Evolutionary conservation across 495 filamentous ascomycete species (phyloP).

Genomic region (Xylaria grammica): DNA sequence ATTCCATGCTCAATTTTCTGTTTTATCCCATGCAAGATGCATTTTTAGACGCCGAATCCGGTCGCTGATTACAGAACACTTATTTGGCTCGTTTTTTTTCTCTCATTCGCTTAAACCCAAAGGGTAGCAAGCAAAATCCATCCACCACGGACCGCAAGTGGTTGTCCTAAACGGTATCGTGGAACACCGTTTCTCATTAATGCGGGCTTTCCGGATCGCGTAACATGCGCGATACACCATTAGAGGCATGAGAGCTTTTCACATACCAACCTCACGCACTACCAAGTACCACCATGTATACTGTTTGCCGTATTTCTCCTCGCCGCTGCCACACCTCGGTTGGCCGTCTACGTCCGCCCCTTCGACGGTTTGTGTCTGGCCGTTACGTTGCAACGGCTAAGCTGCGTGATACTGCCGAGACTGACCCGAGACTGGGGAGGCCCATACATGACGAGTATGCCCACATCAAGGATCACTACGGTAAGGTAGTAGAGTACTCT

Average conservation of each 20-base stretch:
- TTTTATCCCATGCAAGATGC: background rate
- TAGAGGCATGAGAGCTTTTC: background rate
- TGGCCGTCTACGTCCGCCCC: background rate
- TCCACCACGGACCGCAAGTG: background rate
- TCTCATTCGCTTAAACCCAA: background rate
- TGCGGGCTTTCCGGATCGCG: background rate
- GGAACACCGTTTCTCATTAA: background rate
- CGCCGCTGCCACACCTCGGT: slow-evolving; percentile 1
- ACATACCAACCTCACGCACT: background rate
- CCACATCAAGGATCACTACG: slow-evolving; percentile 69
- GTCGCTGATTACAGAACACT: background rate
- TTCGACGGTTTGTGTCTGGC: slow-evolving; percentile 13
- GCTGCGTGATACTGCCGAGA: slow-evolving; percentile 32
- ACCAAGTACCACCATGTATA: background rate
- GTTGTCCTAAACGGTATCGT: background rate
- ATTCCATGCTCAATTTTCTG: background rate
- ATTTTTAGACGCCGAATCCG: background rate
- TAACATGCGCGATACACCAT: background rate
- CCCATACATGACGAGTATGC: slow-evolving; percentile 82
- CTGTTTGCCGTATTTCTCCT: background rate
- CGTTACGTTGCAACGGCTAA: slow-evolving; percentile 12
- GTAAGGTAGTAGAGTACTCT: slow-evolving; percentile 43
- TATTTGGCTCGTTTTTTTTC: background rate
- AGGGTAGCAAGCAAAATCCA: background rate
- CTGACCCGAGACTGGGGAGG: slow-evolving; percentile 69